Evolutionary conservation across 1,139 yeast species (phyloP).

Genomic region (Sugiyamaella grinbergsii): DNA sequence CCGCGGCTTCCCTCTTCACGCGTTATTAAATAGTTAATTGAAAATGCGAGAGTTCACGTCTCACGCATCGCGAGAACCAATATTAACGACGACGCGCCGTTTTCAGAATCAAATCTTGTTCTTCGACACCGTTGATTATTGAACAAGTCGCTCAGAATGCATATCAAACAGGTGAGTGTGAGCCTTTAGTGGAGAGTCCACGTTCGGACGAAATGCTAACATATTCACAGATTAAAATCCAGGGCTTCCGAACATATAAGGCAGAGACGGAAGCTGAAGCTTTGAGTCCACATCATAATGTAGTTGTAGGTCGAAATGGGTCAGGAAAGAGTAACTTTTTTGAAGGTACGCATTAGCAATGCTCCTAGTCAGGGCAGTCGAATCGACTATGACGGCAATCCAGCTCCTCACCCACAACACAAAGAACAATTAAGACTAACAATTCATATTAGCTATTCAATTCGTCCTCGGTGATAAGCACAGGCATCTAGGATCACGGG

Average conservation of each 20-base stretch:
- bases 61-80: no score
- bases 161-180: constrained; percentile 4
- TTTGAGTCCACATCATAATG: constrained; percentile 81
- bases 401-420: no score
- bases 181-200: neutral
- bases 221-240: constrained; percentile 58
- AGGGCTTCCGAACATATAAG: constrained; percentile 94
- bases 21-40: no score
- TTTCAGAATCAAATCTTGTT: no score
- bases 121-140: no score
- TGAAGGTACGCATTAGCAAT: constrained; percentile 47
- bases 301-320: constrained; percentile 91
- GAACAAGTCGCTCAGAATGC: constrained; percentile 3
- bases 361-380: neutral
- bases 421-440: no score
- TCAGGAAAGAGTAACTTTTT: constrained; percentile 96
- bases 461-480: constrained; percentile 92
- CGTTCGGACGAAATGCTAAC: neutral
- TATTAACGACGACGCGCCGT: no score
- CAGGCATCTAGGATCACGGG: constrained; percentile 74
- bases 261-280: constrained; percentile 77
- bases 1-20: no score
- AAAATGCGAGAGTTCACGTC: no score
- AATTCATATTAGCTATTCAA: constrained; percentile 65
- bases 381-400: no score